A percentile compares a stretch with the other conserved stretches of the same genome.
Evolutionary conservation across 441 rosid genomes (phyloP).

Genomic region (Jatropha podagrica): DNA sequence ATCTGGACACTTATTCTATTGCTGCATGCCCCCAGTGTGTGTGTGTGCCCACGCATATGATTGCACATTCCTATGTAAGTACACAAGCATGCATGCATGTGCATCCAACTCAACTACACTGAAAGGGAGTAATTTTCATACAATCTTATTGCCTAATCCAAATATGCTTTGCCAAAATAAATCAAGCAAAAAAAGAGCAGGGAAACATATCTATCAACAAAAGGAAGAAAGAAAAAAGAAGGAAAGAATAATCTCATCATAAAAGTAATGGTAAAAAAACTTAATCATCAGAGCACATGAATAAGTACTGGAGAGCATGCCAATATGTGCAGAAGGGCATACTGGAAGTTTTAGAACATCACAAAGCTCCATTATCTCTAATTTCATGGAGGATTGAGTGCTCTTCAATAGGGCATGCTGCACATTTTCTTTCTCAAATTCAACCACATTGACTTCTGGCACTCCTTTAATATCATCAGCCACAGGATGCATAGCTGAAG

Average conservation of each 20-base stretch:
- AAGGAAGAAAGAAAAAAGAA: too few species aligned
- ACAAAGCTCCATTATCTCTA: constrained; percentile 36
- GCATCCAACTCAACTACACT: background rate
- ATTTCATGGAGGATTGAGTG: constrained; percentile 29
- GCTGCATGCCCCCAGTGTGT: background rate
- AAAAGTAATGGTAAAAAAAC: background rate
- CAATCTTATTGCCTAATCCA: background rate
- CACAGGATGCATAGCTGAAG: constrained; percentile 9
- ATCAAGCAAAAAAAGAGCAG: background rate
- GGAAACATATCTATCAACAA: background rate
- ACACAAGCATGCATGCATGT: background rate
- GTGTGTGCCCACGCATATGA: background rate
- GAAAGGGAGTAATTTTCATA: background rate
- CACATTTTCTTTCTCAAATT: constrained; percentile 23
- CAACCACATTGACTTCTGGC: constrained; percentile 25
- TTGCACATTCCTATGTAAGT: background rate
- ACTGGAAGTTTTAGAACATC: constrained; percentile 39
- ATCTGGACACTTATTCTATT: background rate
- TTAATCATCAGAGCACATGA: background rate
- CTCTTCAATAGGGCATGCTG: constrained; percentile 17
- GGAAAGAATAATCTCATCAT: background rate
- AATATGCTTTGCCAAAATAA: background rate
- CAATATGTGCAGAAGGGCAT: background rate
- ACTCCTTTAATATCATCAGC: constrained; percentile 9
- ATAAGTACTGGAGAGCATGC: background rate